A percentile compares a stretch with the other conserved stretches of the same genome.
Evolutionary conservation across 2,329 filamentous ascomycete species (phyloP).

Genomic region (Pezicula neosporulosa): DNA sequence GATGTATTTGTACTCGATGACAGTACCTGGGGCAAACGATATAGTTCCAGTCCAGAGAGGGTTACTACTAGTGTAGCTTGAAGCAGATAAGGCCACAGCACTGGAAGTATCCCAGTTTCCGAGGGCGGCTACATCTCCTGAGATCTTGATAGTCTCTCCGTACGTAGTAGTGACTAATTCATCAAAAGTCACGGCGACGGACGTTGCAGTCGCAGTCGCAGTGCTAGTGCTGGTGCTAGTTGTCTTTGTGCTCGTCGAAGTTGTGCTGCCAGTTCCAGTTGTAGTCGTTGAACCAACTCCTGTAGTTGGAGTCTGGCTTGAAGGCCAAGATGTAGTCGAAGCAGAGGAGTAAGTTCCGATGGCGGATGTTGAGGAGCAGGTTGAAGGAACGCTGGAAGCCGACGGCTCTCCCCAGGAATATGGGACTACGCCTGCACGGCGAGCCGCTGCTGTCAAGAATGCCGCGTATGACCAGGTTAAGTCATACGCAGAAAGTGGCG

Average conservation of each 20-base stretch:
- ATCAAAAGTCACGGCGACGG: constrained; percentile 54
- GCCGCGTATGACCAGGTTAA: constrained; percentile 73
- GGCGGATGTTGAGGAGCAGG: constrained; percentile 44
- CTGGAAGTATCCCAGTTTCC: constrained; percentile 56
- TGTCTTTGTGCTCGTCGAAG: constrained; percentile 10
- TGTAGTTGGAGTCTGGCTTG: constrained; percentile 26
- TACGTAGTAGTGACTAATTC: constrained; percentile 50
- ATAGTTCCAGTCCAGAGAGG: constrained; percentile 59
- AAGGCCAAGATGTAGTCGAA: constrained; percentile 43
- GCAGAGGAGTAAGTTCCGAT: constrained; percentile 46
- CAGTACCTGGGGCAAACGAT: constrained; percentile 48
- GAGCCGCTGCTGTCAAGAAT: constrained; percentile 59
- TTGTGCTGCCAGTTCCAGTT: constrained; percentile 7
- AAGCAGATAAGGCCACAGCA: constrained; percentile 54
- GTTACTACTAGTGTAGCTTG: constrained; percentile 53
- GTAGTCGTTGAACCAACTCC: constrained; percentile 8
- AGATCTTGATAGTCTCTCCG: constrained; percentile 63
- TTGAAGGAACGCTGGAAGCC: constrained; percentile 43
- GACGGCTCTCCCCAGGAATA: constrained; percentile 50
- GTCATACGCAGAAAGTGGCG: constrained; percentile 59
- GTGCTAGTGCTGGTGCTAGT: constrained; percentile 2
- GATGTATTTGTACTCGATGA: constrained; percentile 66
- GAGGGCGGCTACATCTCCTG: constrained; percentile 54
- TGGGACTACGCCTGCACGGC: constrained; percentile 52
- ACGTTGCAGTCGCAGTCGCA: constrained; percentile 3